Evolutionary conservation across 345 rosid species (phyloP), one percentile per base, ranked within the genome.

Genomic region (Passiflora organensis): DNA sequence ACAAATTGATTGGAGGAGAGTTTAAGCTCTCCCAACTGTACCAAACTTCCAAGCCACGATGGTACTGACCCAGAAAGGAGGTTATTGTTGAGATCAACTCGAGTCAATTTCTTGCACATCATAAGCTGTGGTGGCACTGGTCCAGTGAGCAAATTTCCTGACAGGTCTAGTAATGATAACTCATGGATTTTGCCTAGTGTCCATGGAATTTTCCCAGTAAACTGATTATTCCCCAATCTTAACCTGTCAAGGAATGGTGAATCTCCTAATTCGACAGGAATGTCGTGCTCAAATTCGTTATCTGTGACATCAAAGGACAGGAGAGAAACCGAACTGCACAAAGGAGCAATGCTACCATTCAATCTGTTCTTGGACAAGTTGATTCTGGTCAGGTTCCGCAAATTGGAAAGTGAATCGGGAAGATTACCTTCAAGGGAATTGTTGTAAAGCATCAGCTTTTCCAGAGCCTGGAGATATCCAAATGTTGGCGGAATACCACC

Each of bases 401-500:
- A 70, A 58, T 70, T 80, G 68, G 32, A 34, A 28, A 93, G 77
- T 28, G 87, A 64, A 45, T 68, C 71, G 9, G 99, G 96, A 58
- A 93, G 80, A 1, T 18, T 78, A 55, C 95, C 96, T 53, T 70
- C 69, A 16, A 93, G 85, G 17, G 96, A 84, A 53, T 93, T 93
- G 78, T 93, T 93, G 79, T 93, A 89, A 48, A 93, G 88, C 96
- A 89, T 84, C 49, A 89, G 55, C 80, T 86, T 83, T 66, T 81
- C 66, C 21, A 93, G 59, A 25, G 73, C 71, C 13, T 55, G 66
- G n/a, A 93, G 74, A 62, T 16, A 70, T 47, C 91, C 89, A 1
- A 81, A 69, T 0, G 81, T 74, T 1, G 61, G 69, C 0, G 99
- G 95, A 71, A 86, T 74, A 13, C 73, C 70, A 42, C 94, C 97